Base-by-base conservation (phyloP, 768 basidiomycete species). In the Polyporus arcularius region DNA sequence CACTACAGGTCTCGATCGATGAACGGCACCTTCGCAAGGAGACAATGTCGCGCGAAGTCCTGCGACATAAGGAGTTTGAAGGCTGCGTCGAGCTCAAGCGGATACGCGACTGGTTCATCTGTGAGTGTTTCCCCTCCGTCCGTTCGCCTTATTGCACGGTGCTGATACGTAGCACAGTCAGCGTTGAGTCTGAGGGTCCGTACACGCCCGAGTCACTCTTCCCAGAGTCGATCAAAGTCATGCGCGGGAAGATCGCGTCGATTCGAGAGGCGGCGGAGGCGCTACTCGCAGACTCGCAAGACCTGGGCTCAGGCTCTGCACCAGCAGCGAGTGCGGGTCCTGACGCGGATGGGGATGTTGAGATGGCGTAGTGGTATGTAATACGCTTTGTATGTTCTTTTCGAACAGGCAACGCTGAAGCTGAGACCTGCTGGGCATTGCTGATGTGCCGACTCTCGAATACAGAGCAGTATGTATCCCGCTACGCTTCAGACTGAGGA, bases 21-120 rank as follows among this genome's bases (percentile, higher is more conserved):
- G 74, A 82, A 49, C 74, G 81, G 16, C 80, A 82, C 39, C 83
- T 94, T 18, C 81, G 96, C 35, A 87, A 86, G 58, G 97, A 99
- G 70, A 90, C 87, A 3, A 92, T 99, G 70, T 93, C 87, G 64
- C 81, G 97, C 47, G 96, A 98, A 75, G 96, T 96, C 2, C 79
- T 97, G 46, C 84, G 96, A 63, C 90, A 98, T 73, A 87, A 89
- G 0, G 96, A 98, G 72, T 97, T 98, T 64, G 82, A 85, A 40
- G 92, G 85, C 43, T 85, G 80, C 51, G 94, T 96, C 4, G 83
- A 92, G 72, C 80, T 99, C 53, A 86, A 87, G 56, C 83, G 97
- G 8, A 87, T 97, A 48, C 80, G 94, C 53, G 95, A 98, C 78
- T 90, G 88, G 76, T 98, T 97, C 75, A 82, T 98, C 56, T 98